Evolutionary conservation across 2,329 filamentous ascomycete species (phyloP).

Genomic region (Diaporthe amygdali): DNA sequence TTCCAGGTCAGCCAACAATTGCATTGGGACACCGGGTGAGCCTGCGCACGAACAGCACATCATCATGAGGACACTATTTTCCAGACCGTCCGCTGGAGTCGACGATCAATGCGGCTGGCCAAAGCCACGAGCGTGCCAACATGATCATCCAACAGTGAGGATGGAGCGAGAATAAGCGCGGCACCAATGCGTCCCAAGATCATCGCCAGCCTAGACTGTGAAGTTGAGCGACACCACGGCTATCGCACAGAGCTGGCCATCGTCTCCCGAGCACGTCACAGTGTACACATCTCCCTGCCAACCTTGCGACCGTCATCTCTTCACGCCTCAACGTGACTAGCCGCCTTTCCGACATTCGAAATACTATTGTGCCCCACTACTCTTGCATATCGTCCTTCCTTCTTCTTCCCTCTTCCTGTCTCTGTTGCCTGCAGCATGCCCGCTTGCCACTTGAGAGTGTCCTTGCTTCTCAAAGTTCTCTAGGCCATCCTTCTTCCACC

Average conservation of each 20-base stretch:
- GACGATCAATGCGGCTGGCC: slow-evolving; percentile 89
- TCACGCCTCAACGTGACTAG: neutral
- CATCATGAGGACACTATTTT: slow-evolving; percentile 76
- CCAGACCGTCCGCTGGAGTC: slow-evolving; percentile 86
- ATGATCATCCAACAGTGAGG: slow-evolving; percentile 41
- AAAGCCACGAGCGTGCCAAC: slow-evolving; percentile 83
- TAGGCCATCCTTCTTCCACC: neutral
- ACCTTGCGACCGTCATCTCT: neutral
- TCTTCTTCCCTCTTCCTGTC: neutral
- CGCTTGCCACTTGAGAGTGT: neutral
- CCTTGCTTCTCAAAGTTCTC: neutral
- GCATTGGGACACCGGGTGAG: slow-evolving; percentile 72
- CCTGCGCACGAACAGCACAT: slow-evolving; percentile 61
- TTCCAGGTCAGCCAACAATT: slow-evolving; percentile 77
- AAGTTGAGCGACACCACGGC: neutral
- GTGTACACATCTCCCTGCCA: neutral
- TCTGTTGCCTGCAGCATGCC: neutral
- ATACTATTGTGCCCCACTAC: neutral
- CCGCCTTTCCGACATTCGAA: slow-evolving; percentile 5
- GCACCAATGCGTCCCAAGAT: neutral
- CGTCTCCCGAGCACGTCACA: neutral
- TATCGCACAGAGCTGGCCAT: neutral
- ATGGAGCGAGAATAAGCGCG: slow-evolving; percentile 1
- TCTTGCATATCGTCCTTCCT: neutral
- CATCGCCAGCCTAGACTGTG: neutral